Percentiles rank a stretch among this genome's conserved stretches.
Conservation (phyloP, 1,284 basidiomycete species). For the Irpex lacteus region DNA sequence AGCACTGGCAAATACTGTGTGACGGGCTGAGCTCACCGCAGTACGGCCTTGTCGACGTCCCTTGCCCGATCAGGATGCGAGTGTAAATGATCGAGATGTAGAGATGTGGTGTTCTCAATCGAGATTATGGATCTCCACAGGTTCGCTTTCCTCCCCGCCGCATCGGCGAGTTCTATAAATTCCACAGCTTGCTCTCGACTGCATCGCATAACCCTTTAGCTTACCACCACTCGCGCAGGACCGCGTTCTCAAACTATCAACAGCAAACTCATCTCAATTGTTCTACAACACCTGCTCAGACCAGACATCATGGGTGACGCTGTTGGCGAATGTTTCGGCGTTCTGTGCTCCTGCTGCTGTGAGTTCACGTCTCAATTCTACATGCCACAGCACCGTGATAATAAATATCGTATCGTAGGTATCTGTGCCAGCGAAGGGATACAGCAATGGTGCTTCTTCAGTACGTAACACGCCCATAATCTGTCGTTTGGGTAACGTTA, state of each 20-base stretch:
- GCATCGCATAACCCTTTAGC: neutral
- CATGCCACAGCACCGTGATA: neutral
- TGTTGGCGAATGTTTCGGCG: slow-evolving; percentile 9
- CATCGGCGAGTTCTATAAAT: neutral
- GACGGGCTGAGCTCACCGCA: no score
- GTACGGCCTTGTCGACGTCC: no score
- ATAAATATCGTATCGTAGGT: neutral
- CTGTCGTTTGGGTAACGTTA: no score
- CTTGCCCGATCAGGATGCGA: no score
- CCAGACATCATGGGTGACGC: slow-evolving; percentile 7
- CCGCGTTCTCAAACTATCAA: neutral
- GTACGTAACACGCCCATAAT: slow-evolving; percentile 1
- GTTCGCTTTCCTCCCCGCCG: neutral
- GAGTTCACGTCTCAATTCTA: neutral
- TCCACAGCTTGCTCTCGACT: neutral
- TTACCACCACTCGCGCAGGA: neutral
- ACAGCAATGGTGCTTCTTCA: slow-evolving; percentile 11
- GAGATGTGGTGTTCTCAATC: no score
- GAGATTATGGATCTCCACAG: neutral
- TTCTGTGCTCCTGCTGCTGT: slow-evolving; percentile 20
- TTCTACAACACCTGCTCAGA: neutral
- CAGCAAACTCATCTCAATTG: no score
- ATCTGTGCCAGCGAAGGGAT: neutral
- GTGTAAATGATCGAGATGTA: no score
- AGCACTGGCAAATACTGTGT: no score